Evolutionary conservation across 495 filamentous ascomycete species (phyloP).

Genomic region (Neurospora sp.): DNA sequence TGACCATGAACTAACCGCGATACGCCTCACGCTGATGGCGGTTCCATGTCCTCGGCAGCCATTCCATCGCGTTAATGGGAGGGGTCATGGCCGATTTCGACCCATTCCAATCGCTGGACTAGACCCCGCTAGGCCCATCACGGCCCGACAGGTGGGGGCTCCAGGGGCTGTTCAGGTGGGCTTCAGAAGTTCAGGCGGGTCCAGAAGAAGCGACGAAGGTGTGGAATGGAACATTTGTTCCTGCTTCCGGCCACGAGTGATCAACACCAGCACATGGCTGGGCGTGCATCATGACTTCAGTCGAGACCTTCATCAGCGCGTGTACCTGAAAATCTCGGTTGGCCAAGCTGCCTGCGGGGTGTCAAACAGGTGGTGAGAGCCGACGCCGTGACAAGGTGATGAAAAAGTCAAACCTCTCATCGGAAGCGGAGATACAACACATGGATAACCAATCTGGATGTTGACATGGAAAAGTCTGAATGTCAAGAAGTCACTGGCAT

Average conservation of each 20-base stretch:
- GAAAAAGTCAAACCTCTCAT: not conserved
- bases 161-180: not conserved
- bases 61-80: not conserved
- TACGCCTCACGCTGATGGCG: not conserved
- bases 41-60: not conserved
- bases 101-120: not conserved
- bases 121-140: not conserved
- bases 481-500: not conserved
- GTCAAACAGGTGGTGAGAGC: not conserved
- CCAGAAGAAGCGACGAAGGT: not conserved
- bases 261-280: not conserved
- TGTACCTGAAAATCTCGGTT: not conserved
- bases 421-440: not conserved
- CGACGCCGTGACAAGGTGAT: not conserved
- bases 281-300: not conserved
- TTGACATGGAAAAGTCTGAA: not conserved
- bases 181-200: not conserved
- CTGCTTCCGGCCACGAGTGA: not conserved
- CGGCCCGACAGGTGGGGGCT: not conserved
- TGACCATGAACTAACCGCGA: not conserved
- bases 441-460: not conserved
- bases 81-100: not conserved
- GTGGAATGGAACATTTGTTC: not conserved
- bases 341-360: not conserved
- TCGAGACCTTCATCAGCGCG: not conserved